Base-by-base conservation (phyloP, 805 yeast genomes). In the Wickerhamomyces chaumierensis region DNA sequence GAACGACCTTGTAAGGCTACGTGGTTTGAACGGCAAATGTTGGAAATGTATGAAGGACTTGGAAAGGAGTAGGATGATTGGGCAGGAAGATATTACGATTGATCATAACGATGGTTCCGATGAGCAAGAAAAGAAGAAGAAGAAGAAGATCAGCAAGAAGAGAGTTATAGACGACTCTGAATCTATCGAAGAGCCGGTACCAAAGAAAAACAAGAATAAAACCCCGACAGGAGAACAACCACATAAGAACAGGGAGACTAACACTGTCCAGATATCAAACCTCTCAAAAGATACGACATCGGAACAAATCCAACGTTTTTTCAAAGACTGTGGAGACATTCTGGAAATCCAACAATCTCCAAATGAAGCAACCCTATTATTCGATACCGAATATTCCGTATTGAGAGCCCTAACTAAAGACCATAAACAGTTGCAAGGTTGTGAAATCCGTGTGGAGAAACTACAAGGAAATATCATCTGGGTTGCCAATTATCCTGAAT, bases 401-500 rank as follows among this genome's bases (percentile, higher is more conserved):
- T 55, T 75, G 2, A 57, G 78, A 3, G 83, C 86, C 0, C 55
- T 80, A 34, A 77, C 88, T 0, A 76, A 70, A 44, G 72, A 75
- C 25, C 63, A 57, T 41, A 80, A 79, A 48, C 50, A 42, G 9
- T 40, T 79, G 0, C 64, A 62, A 0, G 71, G 64, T 0, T 38
- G 49, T 1, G 65, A 62, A 31, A 59, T 84, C 0, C 36, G 48
- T 3, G 81, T 84, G 0, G 53, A 52, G 3, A 56, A 69, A 28
- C 56, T 73, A 3, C 50, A 58, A 17, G 61, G 69, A 13, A 61
- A 72, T 29, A 79, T 86, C 0, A 41, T 84, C 1, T 85, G 85
- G 80, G 75, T 78, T 2, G 72, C 88, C 0, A 84, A 84, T 49
- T 83, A 71, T 48, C 87, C 94, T 0, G 79, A 84, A 2, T 49